A percentile compares a stretch with the other conserved stretches of the same genome.
Conservation (phyloP, 805 yeast genomes). For the Millerago galiae region DNA sequence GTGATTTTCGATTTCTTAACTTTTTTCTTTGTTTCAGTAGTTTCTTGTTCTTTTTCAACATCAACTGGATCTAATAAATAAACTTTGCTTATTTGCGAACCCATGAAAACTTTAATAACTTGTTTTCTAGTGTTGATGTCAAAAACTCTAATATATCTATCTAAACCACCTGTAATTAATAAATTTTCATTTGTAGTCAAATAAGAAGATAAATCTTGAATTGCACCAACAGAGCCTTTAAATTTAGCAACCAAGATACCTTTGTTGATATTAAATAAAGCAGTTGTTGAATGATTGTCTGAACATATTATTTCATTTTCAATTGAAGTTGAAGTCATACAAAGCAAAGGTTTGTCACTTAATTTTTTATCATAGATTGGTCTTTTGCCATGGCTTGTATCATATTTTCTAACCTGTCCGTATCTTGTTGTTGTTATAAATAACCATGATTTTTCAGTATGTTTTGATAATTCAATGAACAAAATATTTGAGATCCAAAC, state of each 20-base stretch:
- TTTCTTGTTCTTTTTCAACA: slow-evolving; percentile 25
- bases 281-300: slow-evolving; percentile 64
- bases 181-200: slow-evolving; percentile 31
- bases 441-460: slow-evolving; percentile 35
- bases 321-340: slow-evolving; percentile 21
- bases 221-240: slow-evolving; percentile 73
- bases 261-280: slow-evolving; percentile 42
- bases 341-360: slow-evolving; percentile 46
- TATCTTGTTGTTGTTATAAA: slow-evolving; percentile 63
- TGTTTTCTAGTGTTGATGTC: slow-evolving; percentile 53
- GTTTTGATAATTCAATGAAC: slow-evolving; percentile 32
- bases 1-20: slow-evolving; percentile 19
- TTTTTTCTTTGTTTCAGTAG: slow-evolving; percentile 22
- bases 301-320: slow-evolving; percentile 51
- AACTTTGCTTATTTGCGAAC: slow-evolving; percentile 58
- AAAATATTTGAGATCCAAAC: slow-evolving; percentile 64
- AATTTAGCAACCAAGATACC: slow-evolving; percentile 63
- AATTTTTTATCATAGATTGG: slow-evolving; percentile 57
- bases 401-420: slow-evolving; percentile 73
- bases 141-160: slow-evolving; percentile 77
- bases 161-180: slow-evolving; percentile 77
- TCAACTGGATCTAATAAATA: slow-evolving; percentile 43
- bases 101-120: slow-evolving; percentile 64
- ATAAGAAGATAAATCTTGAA: slow-evolving; percentile 28
- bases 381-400: slow-evolving; percentile 57